These are phyloP conservation scores for Malus sylvestris DNA, from an alignment of 306 rosid species.

Conservation along the genomic window DNA sequence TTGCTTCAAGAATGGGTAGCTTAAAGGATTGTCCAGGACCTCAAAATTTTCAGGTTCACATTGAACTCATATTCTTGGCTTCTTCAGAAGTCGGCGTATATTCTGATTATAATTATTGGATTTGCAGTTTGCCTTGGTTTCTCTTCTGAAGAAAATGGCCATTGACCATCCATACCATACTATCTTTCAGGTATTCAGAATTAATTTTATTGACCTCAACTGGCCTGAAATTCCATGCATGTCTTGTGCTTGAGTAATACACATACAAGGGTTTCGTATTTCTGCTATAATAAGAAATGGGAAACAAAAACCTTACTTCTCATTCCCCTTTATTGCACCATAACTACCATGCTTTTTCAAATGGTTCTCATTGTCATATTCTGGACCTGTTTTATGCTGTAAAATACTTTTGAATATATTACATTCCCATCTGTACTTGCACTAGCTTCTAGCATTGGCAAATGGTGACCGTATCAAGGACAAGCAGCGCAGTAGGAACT, in stretches of 20 bases:
- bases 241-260: not conserved
- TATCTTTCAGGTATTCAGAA: constrained; percentile 64
- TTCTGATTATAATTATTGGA: constrained; percentile 11
- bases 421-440: constrained; percentile 6
- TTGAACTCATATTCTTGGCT: constrained; percentile 1
- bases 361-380: not conserved
- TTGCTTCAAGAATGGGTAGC: constrained; percentile 97
- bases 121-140: constrained; percentile 84
- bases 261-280: not conserved
- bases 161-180: constrained; percentile 94
- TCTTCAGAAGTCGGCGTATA: not conserved
- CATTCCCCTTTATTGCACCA: not conserved
- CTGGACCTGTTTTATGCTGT: not conserved
- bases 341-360: not conserved
- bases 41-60: constrained; percentile 70
- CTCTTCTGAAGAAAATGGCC: constrained; percentile 92
- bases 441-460: constrained; percentile 78
- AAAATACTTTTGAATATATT: not conserved
- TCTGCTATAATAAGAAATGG: not conserved
- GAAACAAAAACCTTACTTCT: not conserved
- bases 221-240: constrained; percentile 10
- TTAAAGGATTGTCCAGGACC: constrained; percentile 69
- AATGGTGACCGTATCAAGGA: constrained; percentile 94
- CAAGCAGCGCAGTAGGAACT: constrained; percentile 74
- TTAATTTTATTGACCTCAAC: constrained; percentile 4